Conservation (phyloP, 805 yeast genomes). For the Alloascoidea africana region DNA sequence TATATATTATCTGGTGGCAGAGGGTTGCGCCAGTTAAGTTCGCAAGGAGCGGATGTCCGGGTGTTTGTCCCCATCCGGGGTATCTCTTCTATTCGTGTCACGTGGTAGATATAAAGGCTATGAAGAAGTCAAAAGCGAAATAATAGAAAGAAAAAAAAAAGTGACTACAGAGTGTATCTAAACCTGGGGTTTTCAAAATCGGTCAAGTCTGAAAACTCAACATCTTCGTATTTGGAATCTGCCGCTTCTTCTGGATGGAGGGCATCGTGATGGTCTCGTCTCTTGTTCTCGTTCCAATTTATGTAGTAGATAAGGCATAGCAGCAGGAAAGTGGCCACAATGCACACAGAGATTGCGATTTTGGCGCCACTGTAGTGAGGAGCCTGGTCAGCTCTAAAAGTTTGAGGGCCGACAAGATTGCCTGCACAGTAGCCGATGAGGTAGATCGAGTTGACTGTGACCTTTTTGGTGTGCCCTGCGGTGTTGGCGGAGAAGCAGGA, state of each 20-base stretch:
- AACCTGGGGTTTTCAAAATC: constrained; percentile 38
- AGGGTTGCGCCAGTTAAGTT: too few relatives aligned
- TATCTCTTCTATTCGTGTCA: too few relatives aligned
- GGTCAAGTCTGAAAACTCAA: constrained; percentile 37
- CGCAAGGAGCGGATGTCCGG: too few relatives aligned
- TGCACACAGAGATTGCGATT: constrained; percentile 23
- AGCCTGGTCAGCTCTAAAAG: constrained; percentile 39
- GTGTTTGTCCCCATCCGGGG: too few relatives aligned
- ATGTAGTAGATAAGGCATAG: constrained; percentile 15
- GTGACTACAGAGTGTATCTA: constrained; percentile 25
- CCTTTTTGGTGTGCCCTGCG: constrained; percentile 44
- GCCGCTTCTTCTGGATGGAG: constrained; percentile 10
- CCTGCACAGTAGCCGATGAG: constrained; percentile 38
- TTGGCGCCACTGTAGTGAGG: constrained; percentile 38
- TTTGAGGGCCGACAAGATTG: constrained; percentile 44
- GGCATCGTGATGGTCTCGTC: constrained; percentile 17
- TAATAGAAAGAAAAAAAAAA: too few relatives aligned
- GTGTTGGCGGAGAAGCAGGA: constrained; percentile 35
- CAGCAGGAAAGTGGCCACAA: constrained; percentile 15
- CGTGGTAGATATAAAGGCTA: too few relatives aligned
- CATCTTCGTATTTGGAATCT: constrained; percentile 20
- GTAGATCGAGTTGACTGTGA: constrained; percentile 26
- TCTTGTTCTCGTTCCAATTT: constrained; percentile 22
- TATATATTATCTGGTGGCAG: too few relatives aligned
- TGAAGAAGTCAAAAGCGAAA: too few relatives aligned